Conservation (phyloP, 768 basidiomycete species). For the Tulasnella sp. region DNA sequence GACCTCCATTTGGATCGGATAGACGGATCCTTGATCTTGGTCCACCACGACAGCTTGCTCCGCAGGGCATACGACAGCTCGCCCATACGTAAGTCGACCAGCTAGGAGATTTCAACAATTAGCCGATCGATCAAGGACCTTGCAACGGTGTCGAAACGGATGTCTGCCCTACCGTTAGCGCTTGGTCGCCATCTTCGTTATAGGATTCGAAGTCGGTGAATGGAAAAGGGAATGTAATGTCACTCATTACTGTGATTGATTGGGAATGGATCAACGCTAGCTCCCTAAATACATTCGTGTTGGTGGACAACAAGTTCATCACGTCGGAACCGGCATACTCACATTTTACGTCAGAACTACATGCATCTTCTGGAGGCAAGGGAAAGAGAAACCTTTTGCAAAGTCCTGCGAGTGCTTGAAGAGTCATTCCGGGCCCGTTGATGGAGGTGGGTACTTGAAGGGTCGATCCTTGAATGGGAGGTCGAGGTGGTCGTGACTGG, state of each 20-base stretch:
- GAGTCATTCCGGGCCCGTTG: too few relatives aligned
- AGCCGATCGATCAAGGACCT: neutral
- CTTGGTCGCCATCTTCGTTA: neutral
- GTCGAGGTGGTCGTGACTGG: too few relatives aligned
- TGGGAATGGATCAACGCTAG: neutral
- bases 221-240: neutral
- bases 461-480: too few relatives aligned
- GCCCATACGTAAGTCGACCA: neutral
- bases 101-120: neutral
- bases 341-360: too few relatives aligned
- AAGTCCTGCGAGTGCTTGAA: too few relatives aligned
- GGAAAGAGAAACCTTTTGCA: too few relatives aligned
- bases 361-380: too few relatives aligned
- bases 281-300: neutral
- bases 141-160: neutral
- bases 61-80: constrained; percentile 6
- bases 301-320: neutral
- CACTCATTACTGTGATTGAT: neutral
- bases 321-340: neutral
- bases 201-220: neutral
- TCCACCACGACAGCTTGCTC: neutral
- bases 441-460: too few relatives aligned
- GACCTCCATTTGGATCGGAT: constrained; percentile 8
- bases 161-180: neutral
- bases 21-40: neutral